These are phyloP conservation scores for Prunus campanulata DNA, from an alignment of 306 rosid genomes.

Conservation along the genomic window DNA sequence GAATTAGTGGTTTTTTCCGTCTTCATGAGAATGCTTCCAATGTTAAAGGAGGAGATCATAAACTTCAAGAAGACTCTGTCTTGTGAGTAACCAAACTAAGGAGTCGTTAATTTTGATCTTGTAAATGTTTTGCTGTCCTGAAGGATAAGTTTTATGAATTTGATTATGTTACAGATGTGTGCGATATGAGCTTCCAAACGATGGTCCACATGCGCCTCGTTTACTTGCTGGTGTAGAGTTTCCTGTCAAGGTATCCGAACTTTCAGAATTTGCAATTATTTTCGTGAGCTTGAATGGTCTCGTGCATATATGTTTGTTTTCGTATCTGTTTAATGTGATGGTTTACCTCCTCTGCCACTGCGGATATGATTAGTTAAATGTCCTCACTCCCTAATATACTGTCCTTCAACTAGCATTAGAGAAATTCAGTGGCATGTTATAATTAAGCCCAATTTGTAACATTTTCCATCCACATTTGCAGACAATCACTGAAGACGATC, in stretches of 20 bases:
- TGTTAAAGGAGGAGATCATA: not conserved
- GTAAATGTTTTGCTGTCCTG: not conserved
- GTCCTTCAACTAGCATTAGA: not conserved
- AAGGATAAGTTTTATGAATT: not conserved
- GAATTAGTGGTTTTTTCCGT: constrained; percentile 33
- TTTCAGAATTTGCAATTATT: not conserved
- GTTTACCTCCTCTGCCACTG: no score
- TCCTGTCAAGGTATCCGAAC: constrained; percentile 37
- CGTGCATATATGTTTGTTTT: no score
- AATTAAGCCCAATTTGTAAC: not conserved
- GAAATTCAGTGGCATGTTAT: no score
- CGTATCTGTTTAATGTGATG: no score
- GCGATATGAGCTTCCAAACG: constrained; percentile 26
- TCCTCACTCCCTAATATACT: not conserved
- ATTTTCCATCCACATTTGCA: constrained; percentile 3
- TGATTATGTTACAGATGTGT: constrained; percentile 32
- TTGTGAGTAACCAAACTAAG: constrained; percentile 27
- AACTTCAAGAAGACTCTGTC: constrained; percentile 18
- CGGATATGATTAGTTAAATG: not conserved
- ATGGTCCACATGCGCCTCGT: constrained; percentile 13
- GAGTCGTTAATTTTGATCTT: not conserved
- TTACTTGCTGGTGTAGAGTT: constrained; percentile 23
- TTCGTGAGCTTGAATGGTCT: no score
- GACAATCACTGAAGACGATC: constrained; percentile 35
- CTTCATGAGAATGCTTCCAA: not conserved